Percentiles rank a stretch among this genome's conserved stretches.
Conservation (phyloP, 2,329 filamentous ascomycete genomes). For the Fusarium xyrophilum region DNA sequence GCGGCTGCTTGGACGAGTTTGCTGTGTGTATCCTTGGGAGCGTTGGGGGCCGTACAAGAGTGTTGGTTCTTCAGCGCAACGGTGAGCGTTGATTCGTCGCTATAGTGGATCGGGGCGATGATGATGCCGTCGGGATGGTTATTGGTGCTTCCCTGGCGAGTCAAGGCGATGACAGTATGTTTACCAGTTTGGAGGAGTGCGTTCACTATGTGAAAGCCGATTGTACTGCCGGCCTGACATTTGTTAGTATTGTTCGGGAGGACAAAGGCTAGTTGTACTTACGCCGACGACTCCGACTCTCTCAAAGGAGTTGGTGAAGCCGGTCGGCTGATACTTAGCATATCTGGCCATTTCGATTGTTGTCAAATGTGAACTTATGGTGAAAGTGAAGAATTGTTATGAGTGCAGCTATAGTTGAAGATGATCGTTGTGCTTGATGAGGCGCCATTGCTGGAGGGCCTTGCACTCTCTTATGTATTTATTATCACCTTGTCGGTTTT, state of each 20-base stretch:
- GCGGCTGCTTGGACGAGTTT: slow-evolving; percentile 58
- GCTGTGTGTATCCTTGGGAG: slow-evolving; percentile 51
- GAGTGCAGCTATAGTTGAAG: too few species aligned
- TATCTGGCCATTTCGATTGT: slow-evolving; percentile 21
- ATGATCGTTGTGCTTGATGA: too few species aligned
- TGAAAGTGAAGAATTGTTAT: too few species aligned
- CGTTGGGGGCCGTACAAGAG: slow-evolving; percentile 53
- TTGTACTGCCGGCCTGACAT: slow-evolving; percentile 12
- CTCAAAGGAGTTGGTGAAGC: slow-evolving; percentile 46
- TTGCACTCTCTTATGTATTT: too few species aligned
- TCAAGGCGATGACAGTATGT: slow-evolving; percentile 61
- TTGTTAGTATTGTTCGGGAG: rapidly evolving
- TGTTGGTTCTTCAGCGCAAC: slow-evolving; percentile 60
- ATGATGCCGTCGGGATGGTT: slow-evolving; percentile 54
- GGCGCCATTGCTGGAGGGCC: too few species aligned
- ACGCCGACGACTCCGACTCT: slow-evolving; percentile 54
- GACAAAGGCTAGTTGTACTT: slow-evolving; percentile 29
- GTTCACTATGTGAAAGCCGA: slow-evolving; percentile 44
- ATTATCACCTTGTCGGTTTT: too few species aligned
- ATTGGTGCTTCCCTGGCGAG: slow-evolving; percentile 52
- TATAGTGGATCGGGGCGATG: slow-evolving; percentile 53
- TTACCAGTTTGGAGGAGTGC: slow-evolving; percentile 57
- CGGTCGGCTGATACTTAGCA: slow-evolving; percentile 34
- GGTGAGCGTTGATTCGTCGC: slow-evolving; percentile 52
- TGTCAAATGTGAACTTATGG: rapidly evolving